A percentile compares a stretch with the other conserved stretches of the same genome.
phyloP scores from a whole-genome alignment of 352 stramenopile genomes.

The Thalassiosira mediterranea region DNA sequence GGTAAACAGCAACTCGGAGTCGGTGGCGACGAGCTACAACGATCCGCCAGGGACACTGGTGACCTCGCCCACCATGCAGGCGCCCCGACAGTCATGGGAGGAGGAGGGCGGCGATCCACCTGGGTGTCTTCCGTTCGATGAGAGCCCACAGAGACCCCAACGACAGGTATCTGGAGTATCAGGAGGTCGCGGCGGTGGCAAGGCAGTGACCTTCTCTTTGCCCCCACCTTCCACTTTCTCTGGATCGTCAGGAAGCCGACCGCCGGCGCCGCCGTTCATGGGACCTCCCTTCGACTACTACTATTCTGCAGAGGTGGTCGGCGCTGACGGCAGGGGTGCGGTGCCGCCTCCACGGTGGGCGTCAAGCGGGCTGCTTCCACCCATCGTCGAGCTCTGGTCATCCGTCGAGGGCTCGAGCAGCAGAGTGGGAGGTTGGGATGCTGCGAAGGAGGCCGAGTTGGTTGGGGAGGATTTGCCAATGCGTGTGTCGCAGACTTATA shows the following conservation, averaged over 20 bases:
- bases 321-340: neutral
- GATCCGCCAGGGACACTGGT: conserved; percentile 11
- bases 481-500: conserved; percentile 2
- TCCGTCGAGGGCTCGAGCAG: conserved; percentile 31
- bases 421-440: conserved; percentile 16
- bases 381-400: conserved; percentile 47
- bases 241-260: too few species aligned
- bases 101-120: conserved; percentile 1
- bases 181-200: neutral
- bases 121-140: neutral
- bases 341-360: conserved; percentile 28
- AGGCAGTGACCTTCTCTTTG: conserved; percentile 39
- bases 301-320: conserved; percentile 27
- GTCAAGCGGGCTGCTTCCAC: conserved; percentile 20
- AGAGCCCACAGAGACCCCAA: conserved; percentile 3
- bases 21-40: neutral
- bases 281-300: conserved; percentile 34
- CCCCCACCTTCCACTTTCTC: conserved; percentile 23
- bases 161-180: neutral
- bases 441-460: conserved; percentile 23
- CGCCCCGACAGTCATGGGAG: neutral
- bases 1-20: conserved; percentile 3
- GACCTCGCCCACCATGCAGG: neutral
- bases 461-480: conserved; percentile 24
- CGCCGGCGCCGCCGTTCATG: conserved; percentile 40